A percentile compares a stretch with the other conserved stretches of the same genome.
phyloP scores from a whole-genome alignment of 148 eudicot genomes.

The Vaccinium corymbosum region DNA sequence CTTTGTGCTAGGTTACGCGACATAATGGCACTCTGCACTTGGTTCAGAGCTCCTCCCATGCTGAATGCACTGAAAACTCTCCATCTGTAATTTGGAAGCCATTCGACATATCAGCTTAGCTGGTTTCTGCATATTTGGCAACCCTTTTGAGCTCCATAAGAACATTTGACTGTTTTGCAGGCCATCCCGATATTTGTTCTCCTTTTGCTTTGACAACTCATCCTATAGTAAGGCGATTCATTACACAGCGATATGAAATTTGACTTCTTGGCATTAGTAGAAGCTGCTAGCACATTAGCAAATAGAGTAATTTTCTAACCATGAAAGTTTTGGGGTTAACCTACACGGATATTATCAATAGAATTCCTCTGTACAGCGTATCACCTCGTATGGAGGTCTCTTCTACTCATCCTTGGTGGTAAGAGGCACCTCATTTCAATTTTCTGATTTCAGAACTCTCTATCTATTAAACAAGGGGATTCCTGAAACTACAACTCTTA shows the following conservation, averaged over 20 bases:
- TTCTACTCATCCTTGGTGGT: neutral
- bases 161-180: neutral
- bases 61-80: neutral
- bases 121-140: neutral
- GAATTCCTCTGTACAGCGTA: neutral
- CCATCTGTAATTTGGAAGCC: neutral
- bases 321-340: neutral
- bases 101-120: neutral
- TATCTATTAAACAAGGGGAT: constrained; percentile 3
- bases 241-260: neutral
- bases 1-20: neutral
- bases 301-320: neutral
- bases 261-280: neutral
- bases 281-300: neutral
- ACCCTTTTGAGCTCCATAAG: neutral
- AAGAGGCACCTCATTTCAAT: neutral
- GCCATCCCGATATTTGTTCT: neutral
- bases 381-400: neutral
- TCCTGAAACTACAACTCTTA: constrained; percentile 19
- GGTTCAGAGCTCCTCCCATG: neutral
- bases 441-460: neutral
- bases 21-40: neutral
- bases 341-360: neutral
- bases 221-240: neutral
- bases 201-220: neutral